These are phyloP conservation scores for Fonsecaea nubica DNA, from an alignment of 2,329 filamentous ascomycete genomes.

Conservation along the genomic window DNA sequence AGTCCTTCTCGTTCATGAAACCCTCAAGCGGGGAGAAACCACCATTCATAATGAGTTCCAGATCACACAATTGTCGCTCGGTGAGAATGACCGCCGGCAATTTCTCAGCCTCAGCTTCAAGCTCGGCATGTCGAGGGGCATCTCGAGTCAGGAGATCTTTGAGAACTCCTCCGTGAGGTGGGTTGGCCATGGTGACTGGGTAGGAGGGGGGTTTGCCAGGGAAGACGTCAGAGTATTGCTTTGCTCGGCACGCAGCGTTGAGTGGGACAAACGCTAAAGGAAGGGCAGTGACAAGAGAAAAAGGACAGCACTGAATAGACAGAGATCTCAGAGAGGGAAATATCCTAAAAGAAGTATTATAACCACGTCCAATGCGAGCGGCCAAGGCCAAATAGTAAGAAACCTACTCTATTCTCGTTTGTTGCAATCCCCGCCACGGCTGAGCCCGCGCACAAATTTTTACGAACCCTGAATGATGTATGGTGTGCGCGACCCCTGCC, in stretches of 20 bases:
- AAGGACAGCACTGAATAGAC: constrained; percentile 5
- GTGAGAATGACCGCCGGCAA: constrained; percentile 83
- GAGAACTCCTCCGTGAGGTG: constrained; percentile 86
- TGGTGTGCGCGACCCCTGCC: neutral
- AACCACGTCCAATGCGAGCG: neutral
- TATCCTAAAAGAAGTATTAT: constrained; percentile 12
- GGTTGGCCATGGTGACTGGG: constrained; percentile 53
- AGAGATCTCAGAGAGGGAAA: neutral
- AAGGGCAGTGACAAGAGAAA: neutral
- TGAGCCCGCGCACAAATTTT: constrained; percentile 16
- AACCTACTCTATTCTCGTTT: constrained; percentile 18
- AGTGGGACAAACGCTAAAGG: neutral
- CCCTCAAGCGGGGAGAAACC: constrained; percentile 98
- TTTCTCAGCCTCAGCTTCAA: constrained; percentile 81
- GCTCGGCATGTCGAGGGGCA: constrained; percentile 78
- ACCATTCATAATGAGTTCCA: constrained; percentile 95
- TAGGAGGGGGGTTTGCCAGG: neutral
- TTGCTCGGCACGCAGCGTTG: neutral
- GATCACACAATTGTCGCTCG: constrained; percentile 95
- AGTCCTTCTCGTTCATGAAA: constrained; percentile 97
- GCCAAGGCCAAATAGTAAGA: constrained; percentile 15
- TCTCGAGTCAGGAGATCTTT: constrained; percentile 98
- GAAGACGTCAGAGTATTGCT: neutral
- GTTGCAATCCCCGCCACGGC: constrained; percentile 20
- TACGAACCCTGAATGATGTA: constrained; percentile 7